Evolutionary conservation across 1,284 basidiomycete species (phyloP), one percentile per base, ranked within the genome.

Genomic region (Ceratobasidium papillatum): DNA sequence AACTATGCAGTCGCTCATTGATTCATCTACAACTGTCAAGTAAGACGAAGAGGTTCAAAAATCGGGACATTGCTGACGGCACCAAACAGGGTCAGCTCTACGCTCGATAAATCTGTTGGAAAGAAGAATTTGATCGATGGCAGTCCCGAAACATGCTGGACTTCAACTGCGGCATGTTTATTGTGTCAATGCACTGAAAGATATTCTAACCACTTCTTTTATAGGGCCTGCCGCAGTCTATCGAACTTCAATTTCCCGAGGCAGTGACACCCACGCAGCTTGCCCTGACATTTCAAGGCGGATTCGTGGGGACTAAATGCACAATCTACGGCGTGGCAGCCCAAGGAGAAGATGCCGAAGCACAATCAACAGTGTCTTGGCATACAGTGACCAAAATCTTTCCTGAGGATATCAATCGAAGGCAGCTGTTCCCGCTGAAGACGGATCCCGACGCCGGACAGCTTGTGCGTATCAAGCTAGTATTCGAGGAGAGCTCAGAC

Each of bases 101-200:
- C 89, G 1, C 84, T 93, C n/a, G 91, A 94, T 80, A 94, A 91
- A 80, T 87, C 89, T 1, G 88, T 87, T 14, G 88, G 88, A 11
- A 94, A 92, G 82, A 91, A 90, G 79, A 81, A 87, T 80, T 85
- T 94, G 25, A 86, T 88, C 22, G 93, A 94, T 80, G 85, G 87
- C 17, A 91, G 84, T 79, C 87, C 89, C 74, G 92, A 92, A 80
- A 94, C 93, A 25, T 94, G 93, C 80, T 94, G 93, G 92, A 90
- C 91, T 43, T 93, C 92, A 32, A 89, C 91, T 81, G 90, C 92
- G 85, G 93, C 90, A 81, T 76, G 62, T 49, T 43, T 75, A 75
- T 63, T 56, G 30, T 32, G 49, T 72, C 8, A 36, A 65, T 38
- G 63, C 27, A 56, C 9, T 56, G 11, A 56, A 34, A 56, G 54